These are phyloP conservation scores for Vanrija sp. DNA, from an alignment of 1,284 basidiomycete species.

Conservation along the genomic window DNA sequence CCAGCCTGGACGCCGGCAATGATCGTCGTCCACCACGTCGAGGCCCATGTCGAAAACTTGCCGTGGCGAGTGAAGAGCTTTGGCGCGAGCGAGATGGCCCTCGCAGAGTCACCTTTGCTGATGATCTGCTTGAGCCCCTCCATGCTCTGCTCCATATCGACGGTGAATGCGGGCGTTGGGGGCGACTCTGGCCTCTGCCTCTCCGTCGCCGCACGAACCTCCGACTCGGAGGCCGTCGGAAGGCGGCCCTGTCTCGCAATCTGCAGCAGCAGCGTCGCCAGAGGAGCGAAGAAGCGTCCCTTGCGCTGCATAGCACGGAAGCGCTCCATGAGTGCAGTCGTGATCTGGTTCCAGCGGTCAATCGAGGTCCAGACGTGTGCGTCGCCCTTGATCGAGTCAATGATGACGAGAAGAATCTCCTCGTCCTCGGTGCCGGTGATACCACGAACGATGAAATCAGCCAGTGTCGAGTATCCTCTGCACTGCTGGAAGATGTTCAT, in stretches of 20 bases:
- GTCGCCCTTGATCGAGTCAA: slow-evolving; percentile 38
- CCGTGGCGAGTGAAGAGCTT: slow-evolving; percentile 35
- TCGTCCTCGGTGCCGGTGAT: slow-evolving; percentile 33
- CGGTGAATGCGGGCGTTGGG: slow-evolving; percentile 8
- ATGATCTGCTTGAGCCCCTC: slow-evolving; percentile 23
- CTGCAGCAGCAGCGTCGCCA: slow-evolving; percentile 25
- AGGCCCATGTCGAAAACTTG: slow-evolving; percentile 27
- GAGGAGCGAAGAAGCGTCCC: slow-evolving; percentile 23
- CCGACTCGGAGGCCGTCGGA: slow-evolving; percentile 28
- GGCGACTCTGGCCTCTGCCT: slow-evolving; percentile 13
- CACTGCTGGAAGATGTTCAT: slow-evolving; percentile 37
- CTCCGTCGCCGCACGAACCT: slow-evolving; percentile 23
- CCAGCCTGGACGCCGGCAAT: slow-evolving; percentile 22
- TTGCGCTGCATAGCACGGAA: slow-evolving; percentile 27
- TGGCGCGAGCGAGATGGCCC: slow-evolving; percentile 18
- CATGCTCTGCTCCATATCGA: slow-evolving; percentile 30
- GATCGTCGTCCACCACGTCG: slow-evolving; percentile 32
- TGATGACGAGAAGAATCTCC: slow-evolving; percentile 35
- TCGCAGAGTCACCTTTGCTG: slow-evolving; percentile 14
- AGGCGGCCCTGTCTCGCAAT: slow-evolving; percentile 30
- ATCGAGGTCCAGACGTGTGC: slow-evolving; percentile 46
- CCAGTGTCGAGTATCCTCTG: slow-evolving; percentile 37
- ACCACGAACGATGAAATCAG: slow-evolving; percentile 37
- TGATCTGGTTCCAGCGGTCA: slow-evolving; percentile 39
- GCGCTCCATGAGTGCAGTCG: slow-evolving; percentile 35